Base-by-base conservation (phyloP, 768 basidiomycete species). In the Mycena filopes region DNA sequence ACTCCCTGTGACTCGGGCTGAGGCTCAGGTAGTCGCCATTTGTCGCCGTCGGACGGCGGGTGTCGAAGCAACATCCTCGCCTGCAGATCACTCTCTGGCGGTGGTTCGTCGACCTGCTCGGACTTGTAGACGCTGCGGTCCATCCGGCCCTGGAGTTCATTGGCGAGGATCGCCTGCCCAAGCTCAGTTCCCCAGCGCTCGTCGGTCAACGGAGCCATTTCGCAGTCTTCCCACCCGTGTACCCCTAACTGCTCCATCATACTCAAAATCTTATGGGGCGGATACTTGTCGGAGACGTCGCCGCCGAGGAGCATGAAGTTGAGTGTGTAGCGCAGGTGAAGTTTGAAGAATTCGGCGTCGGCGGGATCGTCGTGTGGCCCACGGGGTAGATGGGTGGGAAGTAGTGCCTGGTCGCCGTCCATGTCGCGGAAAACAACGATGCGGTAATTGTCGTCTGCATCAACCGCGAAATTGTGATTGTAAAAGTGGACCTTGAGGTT, bases 231-330 rank as follows among this genome's bases (percentile, higher is more conserved):
- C n/a, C n/a, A 20, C 18, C 41, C 33, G 13, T 38, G 25, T 25
- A 60, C 51, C 18, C 64, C 64, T 2, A 65, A 46, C 18, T 28
- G 0, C 0, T 65, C 36, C 64, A 65, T 65, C 28, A 7, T 16
- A 4, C 10, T 2, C 21, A 65, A 9, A 16, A 65, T 60, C 0
- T 2, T 0, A 12, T 23, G 18, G 1, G 33, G 15, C 8, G 64
- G 53, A 13, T 65, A 65, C 8, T 12, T 50, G 18, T 65, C 64
- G 1, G 6, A 12, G 33, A 65, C n/a, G 57, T 65, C 64, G 2
- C 58, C 64, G 29, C 53, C 64, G 16, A 60, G 58, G 6, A 65
- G 57, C 64, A 65, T 60, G 58, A 65, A 50, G 25, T 60, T 60
- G 25, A 60, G 4, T 3, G 64, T 29, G n/a, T 47, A 31, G 36